Evolutionary conservation across 1,139 yeast genomes (phyloP).

Genomic region (Geotrichum australiense): DNA sequence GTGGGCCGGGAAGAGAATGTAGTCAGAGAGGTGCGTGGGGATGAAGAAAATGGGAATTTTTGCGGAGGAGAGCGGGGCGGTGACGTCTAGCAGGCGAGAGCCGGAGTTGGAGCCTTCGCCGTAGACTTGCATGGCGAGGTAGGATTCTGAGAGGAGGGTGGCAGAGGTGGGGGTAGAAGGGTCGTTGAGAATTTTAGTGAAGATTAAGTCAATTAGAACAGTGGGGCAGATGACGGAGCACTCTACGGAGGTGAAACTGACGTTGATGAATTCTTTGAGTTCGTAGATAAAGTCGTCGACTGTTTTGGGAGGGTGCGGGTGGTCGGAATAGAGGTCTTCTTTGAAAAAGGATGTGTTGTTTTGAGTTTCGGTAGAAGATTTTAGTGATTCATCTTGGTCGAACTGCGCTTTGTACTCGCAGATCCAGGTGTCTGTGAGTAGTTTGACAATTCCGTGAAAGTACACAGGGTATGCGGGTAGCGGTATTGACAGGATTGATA

Average conservation of each 20-base stretch:
- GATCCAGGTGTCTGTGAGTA: slow-evolving; percentile 25
- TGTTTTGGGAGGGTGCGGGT: slow-evolving; percentile 1
- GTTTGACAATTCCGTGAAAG: slow-evolving; percentile 28
- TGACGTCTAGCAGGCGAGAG: slow-evolving; percentile 49
- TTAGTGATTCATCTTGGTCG: not conserved
- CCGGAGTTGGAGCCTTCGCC: slow-evolving; percentile 55
- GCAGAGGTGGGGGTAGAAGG: slow-evolving; percentile 16
- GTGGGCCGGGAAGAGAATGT: slow-evolving; percentile 51
- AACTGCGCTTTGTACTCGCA: slow-evolving; percentile 14
- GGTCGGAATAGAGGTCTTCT: too few relatives aligned
- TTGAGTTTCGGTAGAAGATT: too few relatives aligned
- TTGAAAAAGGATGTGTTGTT: too few relatives aligned
- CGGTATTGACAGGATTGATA: slow-evolving; percentile 31
- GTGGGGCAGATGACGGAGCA: slow-evolving; percentile 50
- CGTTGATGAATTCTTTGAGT: slow-evolving; percentile 41
- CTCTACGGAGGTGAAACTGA: slow-evolving; percentile 51
- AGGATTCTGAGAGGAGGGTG: slow-evolving; percentile 42
- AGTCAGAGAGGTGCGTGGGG: slow-evolving; percentile 60
- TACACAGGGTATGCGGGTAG: slow-evolving; percentile 25
- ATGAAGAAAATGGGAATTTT: slow-evolving; percentile 56
- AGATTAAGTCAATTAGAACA: slow-evolving; percentile 35
- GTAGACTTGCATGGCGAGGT: slow-evolving; percentile 52
- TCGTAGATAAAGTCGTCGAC: slow-evolving; percentile 19
- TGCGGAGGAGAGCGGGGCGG: slow-evolving; percentile 53
- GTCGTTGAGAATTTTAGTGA: slow-evolving; percentile 35